Evolutionary conservation across 345 rosid species (phyloP).

Genomic region (Eucalyptus erythrocorys): DNA sequence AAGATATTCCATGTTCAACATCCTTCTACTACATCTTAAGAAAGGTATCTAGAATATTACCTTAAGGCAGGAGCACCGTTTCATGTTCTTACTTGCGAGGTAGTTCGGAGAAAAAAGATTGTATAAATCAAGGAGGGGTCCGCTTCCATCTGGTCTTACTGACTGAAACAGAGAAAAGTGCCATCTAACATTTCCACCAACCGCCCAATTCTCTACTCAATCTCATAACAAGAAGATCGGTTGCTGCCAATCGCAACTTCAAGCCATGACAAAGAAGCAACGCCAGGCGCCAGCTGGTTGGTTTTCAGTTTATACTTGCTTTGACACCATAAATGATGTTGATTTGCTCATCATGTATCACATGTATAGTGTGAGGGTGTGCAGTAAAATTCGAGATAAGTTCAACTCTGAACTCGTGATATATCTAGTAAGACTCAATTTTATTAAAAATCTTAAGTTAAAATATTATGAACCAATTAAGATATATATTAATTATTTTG

Average conservation of each 20-base stretch:
- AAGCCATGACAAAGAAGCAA: background rate
- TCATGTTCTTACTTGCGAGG: background rate
- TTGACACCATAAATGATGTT: background rate
- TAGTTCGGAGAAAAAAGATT: background rate
- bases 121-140: background rate
- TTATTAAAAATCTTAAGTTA: fast-evolving
- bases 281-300: background rate
- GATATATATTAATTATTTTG: background rate
- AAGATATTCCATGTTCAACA: background rate
- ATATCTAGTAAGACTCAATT: fast-evolving
- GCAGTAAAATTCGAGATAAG: fast-evolving
- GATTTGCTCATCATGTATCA: background rate
- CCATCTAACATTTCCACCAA: background rate
- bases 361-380: fast-evolving
- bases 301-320: background rate
- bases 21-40: background rate
- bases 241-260: background rate
- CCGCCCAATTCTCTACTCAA: background rate
- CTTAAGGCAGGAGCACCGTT: background rate
- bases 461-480: background rate
- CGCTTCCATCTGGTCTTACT: background rate
- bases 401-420: fast-evolving
- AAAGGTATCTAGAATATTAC: background rate
- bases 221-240: background rate
- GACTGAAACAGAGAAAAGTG: background rate